These are phyloP conservation scores for Scutellaria galericulata DNA, from an alignment of 257 asterid species.

Conservation along the genomic window DNA sequence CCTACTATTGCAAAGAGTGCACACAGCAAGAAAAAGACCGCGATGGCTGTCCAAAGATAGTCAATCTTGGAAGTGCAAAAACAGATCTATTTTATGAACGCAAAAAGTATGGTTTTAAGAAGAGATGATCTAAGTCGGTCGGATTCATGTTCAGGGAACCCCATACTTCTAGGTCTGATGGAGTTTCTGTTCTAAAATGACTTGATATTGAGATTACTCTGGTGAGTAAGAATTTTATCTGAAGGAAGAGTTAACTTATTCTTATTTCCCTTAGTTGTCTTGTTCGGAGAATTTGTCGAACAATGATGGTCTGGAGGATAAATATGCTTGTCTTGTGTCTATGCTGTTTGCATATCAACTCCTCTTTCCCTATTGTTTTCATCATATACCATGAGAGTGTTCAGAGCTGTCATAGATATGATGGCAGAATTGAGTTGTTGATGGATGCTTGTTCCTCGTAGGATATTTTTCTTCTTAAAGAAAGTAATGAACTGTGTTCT, in stretches of 20 bases:
- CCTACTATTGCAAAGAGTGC: conserved; percentile 92
- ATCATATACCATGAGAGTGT: too few species aligned
- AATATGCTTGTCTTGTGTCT: neutral
- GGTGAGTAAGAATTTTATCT: neutral
- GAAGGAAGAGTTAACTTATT: conserved; percentile 4
- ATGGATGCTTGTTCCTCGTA: too few species aligned
- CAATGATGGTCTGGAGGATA: neutral
- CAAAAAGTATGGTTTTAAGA: conserved; percentile 89
- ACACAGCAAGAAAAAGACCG: conserved; percentile 86
- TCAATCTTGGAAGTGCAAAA: conserved; percentile 88
- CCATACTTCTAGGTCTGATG: neutral
- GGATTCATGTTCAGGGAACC: neutral
- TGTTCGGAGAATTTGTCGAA: neutral
- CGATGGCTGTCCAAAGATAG: conserved; percentile 88
- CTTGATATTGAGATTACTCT: conserved; percentile 13
- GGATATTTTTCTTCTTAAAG: too few species aligned
- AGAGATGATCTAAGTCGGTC: conserved; percentile 49
- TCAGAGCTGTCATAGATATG: too few species aligned
- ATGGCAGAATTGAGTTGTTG: too few species aligned
- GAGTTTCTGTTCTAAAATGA: conserved; percentile 16
- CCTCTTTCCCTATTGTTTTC: too few species aligned
- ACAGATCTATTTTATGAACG: conserved; percentile 85
- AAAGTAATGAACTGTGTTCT: too few species aligned
- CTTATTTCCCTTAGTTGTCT: neutral
- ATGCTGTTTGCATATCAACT: neutral